These are phyloP conservation scores for Gardenia jasminoides DNA, from an alignment of 257 asterid genomes.

Conservation along the genomic window DNA sequence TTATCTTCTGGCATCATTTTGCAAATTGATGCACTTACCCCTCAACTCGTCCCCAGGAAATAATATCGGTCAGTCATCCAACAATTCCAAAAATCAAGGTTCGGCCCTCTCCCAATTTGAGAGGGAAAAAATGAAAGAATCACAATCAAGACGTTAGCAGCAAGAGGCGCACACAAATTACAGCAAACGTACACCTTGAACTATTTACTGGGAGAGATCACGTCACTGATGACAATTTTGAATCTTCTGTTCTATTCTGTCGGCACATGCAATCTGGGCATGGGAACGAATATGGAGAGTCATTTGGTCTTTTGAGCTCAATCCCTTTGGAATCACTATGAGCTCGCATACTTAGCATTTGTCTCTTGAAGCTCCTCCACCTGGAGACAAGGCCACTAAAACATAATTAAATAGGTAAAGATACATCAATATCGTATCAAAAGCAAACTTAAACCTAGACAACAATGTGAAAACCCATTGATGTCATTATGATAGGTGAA, in stretches of 20 bases:
- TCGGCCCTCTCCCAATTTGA: slow-evolving; percentile 30
- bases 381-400: slow-evolving; percentile 36
- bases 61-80: slow-evolving; percentile 22
- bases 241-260: slow-evolving; percentile 57
- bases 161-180: slow-evolving; percentile 24
- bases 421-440: neutral
- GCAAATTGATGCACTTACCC: slow-evolving; percentile 34
- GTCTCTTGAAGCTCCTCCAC: slow-evolving; percentile 92
- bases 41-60: slow-evolving; percentile 26
- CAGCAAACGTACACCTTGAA: slow-evolving; percentile 17
- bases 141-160: slow-evolving; percentile 41
- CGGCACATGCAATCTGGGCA: slow-evolving; percentile 99
- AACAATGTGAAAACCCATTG: neutral
- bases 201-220: slow-evolving; percentile 29
- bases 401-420: slow-evolving; percentile 4
- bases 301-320: slow-evolving; percentile 76
- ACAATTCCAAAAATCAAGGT: slow-evolving; percentile 28
- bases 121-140: slow-evolving; percentile 61
- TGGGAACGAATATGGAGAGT: slow-evolving; percentile 83
- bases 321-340: slow-evolving; percentile 95
- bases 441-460: neutral
- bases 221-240: slow-evolving; percentile 42
- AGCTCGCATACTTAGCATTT: slow-evolving; percentile 74
- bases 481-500: neutral
- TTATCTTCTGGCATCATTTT: slow-evolving; percentile 29